Evolutionary conservation across 2,329 filamentous ascomycete genomes (phyloP), one percentile per base, ranked within the genome.

Genomic region (Xylariaceae sp.): DNA sequence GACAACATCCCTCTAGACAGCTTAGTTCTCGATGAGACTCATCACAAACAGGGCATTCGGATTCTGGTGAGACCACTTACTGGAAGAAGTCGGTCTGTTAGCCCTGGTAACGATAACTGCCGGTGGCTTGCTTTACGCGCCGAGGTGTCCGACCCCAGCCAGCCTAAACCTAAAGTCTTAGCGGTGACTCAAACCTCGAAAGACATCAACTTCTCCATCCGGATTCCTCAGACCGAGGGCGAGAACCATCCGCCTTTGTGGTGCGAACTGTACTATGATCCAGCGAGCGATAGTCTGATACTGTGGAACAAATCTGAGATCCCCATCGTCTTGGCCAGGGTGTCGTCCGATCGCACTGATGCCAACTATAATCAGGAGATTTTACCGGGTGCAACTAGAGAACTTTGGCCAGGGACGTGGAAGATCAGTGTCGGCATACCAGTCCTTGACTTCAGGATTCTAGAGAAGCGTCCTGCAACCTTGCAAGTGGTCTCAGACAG

Each of bases 191-290:
- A 83, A 68, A 82, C 79, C 5, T 71, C 74, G 53, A 75, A 75
- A 59, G 78, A 82, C 63, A 80, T 81, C 71, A 82, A 80, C 54
- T 82, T 82, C 59, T 77, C 76, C 36, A 77, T 82, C 52, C 71
- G 74, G 44, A 78, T 82, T 49, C 80, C 78, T 48, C 68, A 66
- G 44, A 65, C 68, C 38, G 70, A 75, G 49, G 66, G 66, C 39
- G 70, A 71, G 40, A 67, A 68, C 7, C 68, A 75, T 14, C 76
- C 77, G 14, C 72, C 75, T 5, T 58, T 82, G n/a, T 81, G 76
- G 76, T 82, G 77, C 62, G 78, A 82, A 62, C 68, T 83, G 33
- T 82, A 81, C 58, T 82, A 82, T 56, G 77, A 82, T 62, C 78
- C 80, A 14, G 69, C 73, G 54, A 81, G 78, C 65, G 79, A 82